Conservation (phyloP, 2,329 filamentous ascomycete genomes). For the Fusarium clavum region DNA sequence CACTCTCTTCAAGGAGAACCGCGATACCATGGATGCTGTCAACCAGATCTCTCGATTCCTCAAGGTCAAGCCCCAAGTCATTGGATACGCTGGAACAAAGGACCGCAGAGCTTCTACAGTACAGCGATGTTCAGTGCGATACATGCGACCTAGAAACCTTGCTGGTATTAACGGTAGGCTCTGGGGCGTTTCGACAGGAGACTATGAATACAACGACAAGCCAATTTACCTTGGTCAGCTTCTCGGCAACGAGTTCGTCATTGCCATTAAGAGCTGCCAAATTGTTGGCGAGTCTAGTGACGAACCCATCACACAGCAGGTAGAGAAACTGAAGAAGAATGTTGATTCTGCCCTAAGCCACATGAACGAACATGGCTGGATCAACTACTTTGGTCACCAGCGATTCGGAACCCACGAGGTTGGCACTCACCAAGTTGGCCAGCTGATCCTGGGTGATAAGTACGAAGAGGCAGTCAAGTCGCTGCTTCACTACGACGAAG, state of each 20-base stretch:
- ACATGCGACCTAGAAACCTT: conserved; percentile 67
- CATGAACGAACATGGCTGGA: conserved; percentile 81
- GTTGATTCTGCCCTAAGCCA: conserved; percentile 71
- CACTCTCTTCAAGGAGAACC: conserved; percentile 95
- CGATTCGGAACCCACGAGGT: conserved; percentile 90
- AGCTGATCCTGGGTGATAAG: conserved; percentile 83
- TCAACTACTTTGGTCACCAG: conserved; percentile 99
- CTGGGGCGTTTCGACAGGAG: conserved; percentile 76
- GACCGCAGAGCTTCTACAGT: conserved; percentile 88
- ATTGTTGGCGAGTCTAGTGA: conserved; percentile 59
- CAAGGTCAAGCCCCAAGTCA: conserved; percentile 79
- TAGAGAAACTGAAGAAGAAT: conserved; percentile 51
- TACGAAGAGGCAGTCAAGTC: conserved; percentile 83
- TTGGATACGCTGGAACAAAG: conserved; percentile 86
- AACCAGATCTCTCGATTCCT: conserved; percentile 80
- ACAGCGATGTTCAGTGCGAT: conserved; percentile 78
- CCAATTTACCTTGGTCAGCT: conserved; percentile 86
- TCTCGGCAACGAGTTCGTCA: conserved; percentile 89
- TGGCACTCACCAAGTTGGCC: conserved; percentile 86
- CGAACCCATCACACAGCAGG: conserved; percentile 44
- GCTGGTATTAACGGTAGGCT: conserved; percentile 72
- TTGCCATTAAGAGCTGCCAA: conserved; percentile 87
- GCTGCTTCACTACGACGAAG: conserved; percentile 78
- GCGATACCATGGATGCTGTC: conserved; percentile 93
- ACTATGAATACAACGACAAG: conserved; percentile 80